Conservation (phyloP, 1,284 basidiomycete genomes). For the Malassezia psittaci region DNA sequence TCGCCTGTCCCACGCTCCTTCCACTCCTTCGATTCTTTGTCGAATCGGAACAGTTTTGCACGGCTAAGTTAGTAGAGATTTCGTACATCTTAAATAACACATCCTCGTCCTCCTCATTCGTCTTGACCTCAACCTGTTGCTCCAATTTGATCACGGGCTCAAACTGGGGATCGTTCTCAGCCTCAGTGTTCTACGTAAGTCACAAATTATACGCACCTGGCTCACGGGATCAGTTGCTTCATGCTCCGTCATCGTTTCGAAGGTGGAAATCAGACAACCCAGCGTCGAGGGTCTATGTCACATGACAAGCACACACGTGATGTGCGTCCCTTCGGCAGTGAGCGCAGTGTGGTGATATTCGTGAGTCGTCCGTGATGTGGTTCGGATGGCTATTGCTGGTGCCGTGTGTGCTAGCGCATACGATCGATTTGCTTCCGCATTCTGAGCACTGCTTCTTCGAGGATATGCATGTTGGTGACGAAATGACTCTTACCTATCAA, state of each 20-base stretch:
- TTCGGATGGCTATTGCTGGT: constrained; percentile 4
- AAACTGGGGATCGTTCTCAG: constrained; percentile 80
- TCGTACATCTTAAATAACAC: constrained; percentile 90
- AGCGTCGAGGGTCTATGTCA: background rate
- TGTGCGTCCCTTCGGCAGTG: background rate
- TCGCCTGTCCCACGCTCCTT: constrained; percentile 65
- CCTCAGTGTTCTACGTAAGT: constrained; percentile 51
- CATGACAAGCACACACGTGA: background rate
- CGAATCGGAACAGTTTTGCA: constrained; percentile 96
- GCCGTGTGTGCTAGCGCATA: constrained; percentile 37
- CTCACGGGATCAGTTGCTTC: constrained; percentile 11
- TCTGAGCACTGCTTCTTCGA: constrained; percentile 97
- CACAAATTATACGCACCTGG: background rate
- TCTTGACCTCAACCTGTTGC: constrained; percentile 90
- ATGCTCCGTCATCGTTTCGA: constrained; percentile 12
- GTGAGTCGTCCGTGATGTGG: constrained; percentile 2
- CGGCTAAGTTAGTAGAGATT: constrained; percentile 56
- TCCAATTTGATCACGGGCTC: constrained; percentile 95
- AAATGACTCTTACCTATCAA: constrained; percentile 99
- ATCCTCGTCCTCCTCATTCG: constrained; percentile 87
- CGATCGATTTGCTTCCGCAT: constrained; percentile 59
- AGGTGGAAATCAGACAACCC: background rate
- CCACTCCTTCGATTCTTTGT: constrained; percentile 73
- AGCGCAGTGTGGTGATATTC: background rate
- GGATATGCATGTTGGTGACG: constrained; percentile 80